phyloP scores from a whole-genome alignment of 2,329 filamentous ascomycete genomes.

The Diaporthe eres region DNA sequence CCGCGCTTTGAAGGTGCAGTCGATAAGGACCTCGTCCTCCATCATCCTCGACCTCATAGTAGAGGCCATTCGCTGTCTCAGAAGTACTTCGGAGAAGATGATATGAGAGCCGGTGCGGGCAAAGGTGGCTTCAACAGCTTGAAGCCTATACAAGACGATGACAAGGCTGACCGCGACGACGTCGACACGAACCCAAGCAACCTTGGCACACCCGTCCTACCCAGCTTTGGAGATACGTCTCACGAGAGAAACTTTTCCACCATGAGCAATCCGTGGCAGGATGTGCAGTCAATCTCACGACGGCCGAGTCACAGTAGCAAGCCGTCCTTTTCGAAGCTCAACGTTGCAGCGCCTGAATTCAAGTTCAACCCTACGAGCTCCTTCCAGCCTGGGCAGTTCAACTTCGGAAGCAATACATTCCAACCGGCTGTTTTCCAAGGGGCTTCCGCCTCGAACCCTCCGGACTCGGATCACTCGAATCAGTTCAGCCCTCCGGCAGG shows the following conservation, averaged over 20 bases:
- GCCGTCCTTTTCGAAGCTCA: constrained; percentile 82
- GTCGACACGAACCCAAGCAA: constrained; percentile 83
- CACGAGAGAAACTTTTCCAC: constrained; percentile 71
- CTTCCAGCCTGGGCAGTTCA: constrained; percentile 66
- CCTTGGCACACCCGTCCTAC: constrained; percentile 73
- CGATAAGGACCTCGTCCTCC: constrained; percentile 70
- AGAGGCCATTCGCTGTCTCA: constrained; percentile 80
- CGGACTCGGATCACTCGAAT: constrained; percentile 55
- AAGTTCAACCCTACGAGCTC: constrained; percentile 75
- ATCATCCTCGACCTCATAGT: constrained; percentile 82
- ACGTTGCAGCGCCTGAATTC: constrained; percentile 91
- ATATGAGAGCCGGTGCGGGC: constrained; percentile 55
- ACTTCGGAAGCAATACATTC: constrained; percentile 62
- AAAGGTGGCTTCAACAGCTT: constrained; percentile 56
- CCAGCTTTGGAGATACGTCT: constrained; percentile 59
- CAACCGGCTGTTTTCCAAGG: constrained; percentile 65
- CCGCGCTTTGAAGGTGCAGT: constrained; percentile 68
- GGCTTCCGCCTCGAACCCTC: constrained; percentile 50
- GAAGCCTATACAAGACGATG: constrained; percentile 57
- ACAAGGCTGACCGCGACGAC: constrained; percentile 71
- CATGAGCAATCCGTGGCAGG: constrained; percentile 75
- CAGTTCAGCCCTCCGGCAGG: constrained; percentile 59
- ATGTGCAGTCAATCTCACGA: constrained; percentile 59
- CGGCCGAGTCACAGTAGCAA: constrained; percentile 75
- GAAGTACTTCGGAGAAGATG: constrained; percentile 72